Evolutionary conservation across 345 rosid species (phyloP).

Genomic region (Corchorus capsularis): DNA sequence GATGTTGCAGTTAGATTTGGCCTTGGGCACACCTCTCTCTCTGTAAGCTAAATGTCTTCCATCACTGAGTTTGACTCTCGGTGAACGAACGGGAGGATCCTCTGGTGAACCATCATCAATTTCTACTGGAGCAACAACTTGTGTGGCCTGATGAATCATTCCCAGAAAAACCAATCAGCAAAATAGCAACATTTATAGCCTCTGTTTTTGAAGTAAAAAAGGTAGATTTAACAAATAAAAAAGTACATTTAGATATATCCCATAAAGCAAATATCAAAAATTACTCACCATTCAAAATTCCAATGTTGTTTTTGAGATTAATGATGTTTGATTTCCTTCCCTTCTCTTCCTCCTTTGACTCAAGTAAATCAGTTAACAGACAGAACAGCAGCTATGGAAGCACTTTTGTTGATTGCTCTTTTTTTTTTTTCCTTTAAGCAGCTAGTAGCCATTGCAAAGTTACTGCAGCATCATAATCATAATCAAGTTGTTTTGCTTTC

Average conservation of each 20-base stretch:
- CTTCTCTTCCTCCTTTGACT: background rate
- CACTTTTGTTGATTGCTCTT: background rate
- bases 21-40: slow-evolving; percentile 73
- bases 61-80: slow-evolving; percentile 66
- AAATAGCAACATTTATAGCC: background rate
- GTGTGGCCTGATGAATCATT: slow-evolving; percentile 45
- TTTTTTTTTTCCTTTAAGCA: slow-evolving; percentile 2
- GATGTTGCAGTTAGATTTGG: slow-evolving; percentile 58
- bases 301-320: background rate
- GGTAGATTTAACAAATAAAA: background rate
- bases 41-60: slow-evolving; percentile 80
- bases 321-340: background rate
- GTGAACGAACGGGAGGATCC: slow-evolving; percentile 31
- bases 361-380: background rate
- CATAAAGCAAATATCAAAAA: background rate
- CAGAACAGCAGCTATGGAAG: background rate
- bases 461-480: background rate
- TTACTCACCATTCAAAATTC: slow-evolving; percentile 16
- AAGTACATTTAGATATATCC: background rate
- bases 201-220: background rate
- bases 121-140: slow-evolving; percentile 29
- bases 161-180: slow-evolving; percentile 32
- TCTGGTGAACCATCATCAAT: slow-evolving; percentile 24
- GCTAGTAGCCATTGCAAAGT: background rate
- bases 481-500: background rate